Percentiles rank a stretch among this genome's conserved stretches.
These are phyloP conservation scores for Odontarrhena argentea DNA, from an alignment of 345 rosid genomes.

Conservation along the genomic window DNA sequence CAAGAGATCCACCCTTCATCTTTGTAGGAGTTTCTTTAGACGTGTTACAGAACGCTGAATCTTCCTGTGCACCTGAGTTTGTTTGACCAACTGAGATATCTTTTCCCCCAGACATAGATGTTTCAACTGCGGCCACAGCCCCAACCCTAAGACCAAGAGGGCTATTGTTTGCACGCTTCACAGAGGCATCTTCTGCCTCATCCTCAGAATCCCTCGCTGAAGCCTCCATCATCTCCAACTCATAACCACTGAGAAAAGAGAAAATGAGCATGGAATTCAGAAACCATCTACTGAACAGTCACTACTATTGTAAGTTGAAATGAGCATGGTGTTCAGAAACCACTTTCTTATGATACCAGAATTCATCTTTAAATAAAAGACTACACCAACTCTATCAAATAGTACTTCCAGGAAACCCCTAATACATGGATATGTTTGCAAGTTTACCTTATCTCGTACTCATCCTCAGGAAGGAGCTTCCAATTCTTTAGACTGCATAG, in stretches of 20 bases:
- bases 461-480: constrained; percentile 78
- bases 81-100: constrained; percentile 25
- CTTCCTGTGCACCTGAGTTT: constrained; percentile 35
- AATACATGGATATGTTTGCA: constrained; percentile 1
- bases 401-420: constrained; percentile 1
- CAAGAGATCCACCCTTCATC: constrained; percentile 31
- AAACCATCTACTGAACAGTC: constrained; percentile 5
- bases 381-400: constrained; percentile 10
- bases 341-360: background rate
- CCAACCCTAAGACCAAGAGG: constrained; percentile 51
- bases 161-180: constrained; percentile 50
- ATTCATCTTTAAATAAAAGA: constrained; percentile 4
- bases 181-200: constrained; percentile 50
- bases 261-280: constrained; percentile 9
- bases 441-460: constrained; percentile 74
- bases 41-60: constrained; percentile 35
- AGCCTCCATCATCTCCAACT: constrained; percentile 79
- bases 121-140: constrained; percentile 37
- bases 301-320: constrained; percentile 10
- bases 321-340: constrained; percentile 10
- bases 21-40: constrained; percentile 45
- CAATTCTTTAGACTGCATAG: constrained; percentile 76
- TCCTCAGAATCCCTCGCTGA: constrained; percentile 96
- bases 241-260: constrained; percentile 61
- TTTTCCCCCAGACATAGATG: constrained; percentile 41